Percentiles rank a stretch among this genome's conserved stretches.
These are phyloP conservation scores for Solanum etuberosum DNA, from an alignment of 257 asterid genomes.

Conservation along the genomic window DNA sequence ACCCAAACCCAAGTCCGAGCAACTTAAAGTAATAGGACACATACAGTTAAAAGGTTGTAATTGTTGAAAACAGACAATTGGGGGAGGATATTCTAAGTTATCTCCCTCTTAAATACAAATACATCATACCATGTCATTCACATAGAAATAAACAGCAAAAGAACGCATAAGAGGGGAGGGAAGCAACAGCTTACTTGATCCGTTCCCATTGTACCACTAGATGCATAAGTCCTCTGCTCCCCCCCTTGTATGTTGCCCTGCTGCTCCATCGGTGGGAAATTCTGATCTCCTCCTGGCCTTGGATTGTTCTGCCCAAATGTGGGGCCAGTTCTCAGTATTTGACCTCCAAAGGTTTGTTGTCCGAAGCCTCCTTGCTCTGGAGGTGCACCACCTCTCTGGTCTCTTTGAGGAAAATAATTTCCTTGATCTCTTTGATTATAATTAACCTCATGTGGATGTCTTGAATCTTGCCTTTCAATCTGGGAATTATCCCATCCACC, in stretches of 20 bases:
- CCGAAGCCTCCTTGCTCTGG: constrained; percentile 15
- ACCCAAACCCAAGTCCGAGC: background rate
- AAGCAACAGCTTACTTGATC: background rate
- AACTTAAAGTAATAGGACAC: background rate
- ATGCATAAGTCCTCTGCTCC: background rate
- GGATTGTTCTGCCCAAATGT: background rate
- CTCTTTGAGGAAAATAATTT: background rate
- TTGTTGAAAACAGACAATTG: background rate
- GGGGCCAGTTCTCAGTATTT: background rate
- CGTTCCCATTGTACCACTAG: background rate
- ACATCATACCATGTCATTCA: background rate
- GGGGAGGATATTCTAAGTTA: background rate
- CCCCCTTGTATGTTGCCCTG: background rate
- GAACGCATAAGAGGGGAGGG: background rate
- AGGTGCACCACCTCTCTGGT: constrained; percentile 6
- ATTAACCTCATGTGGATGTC: background rate
- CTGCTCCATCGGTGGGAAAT: background rate
- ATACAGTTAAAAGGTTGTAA: background rate
- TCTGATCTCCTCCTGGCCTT: background rate
- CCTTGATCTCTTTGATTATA: constrained; percentile 7
- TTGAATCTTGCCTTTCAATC: constrained; percentile 9
- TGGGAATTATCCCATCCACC: constrained; percentile 13
- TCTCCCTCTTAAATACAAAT: background rate
- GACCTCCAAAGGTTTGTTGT: background rate
- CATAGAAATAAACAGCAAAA: background rate